Evolutionary conservation across 345 rosid species (phyloP).

Genomic region (Heritiera littoralis): DNA sequence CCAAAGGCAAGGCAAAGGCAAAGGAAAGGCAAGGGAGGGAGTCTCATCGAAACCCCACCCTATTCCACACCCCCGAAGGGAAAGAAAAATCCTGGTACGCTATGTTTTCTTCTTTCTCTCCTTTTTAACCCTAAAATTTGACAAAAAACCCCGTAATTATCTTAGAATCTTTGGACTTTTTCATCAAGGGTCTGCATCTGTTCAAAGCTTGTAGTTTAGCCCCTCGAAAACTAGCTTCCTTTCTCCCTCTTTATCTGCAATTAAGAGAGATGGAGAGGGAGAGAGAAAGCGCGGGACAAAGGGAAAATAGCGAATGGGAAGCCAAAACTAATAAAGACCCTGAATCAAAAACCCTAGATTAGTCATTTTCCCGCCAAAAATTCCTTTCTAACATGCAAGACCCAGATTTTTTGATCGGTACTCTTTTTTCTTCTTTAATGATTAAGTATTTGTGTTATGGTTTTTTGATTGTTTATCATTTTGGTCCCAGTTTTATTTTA

Average conservation of each 20-base stretch:
- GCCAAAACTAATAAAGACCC: not conserved
- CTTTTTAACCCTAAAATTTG: not conserved
- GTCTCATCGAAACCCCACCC: conserved; percentile 14
- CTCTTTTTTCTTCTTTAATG: not conserved
- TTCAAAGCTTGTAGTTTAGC: conserved; percentile 28
- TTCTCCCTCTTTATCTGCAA: conserved; percentile 24
- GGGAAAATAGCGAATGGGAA: not conserved
- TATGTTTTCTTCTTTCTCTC: not conserved
- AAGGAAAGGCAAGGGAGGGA: conserved; percentile 18
- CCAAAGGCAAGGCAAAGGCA: conserved; percentile 6
- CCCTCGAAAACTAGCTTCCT: not conserved
- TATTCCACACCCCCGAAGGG: not conserved
- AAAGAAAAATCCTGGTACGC: not conserved
- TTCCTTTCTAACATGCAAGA: not conserved
- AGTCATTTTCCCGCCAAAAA: conserved; percentile 39
- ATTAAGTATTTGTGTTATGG: not conserved
- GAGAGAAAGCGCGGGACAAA: conserved; percentile 26
- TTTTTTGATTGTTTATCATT: conserved; percentile 17
- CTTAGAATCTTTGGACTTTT: conserved; percentile 12
- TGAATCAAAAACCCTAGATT: conserved; percentile 43
- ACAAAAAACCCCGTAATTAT: not conserved
- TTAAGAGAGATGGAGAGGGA: not conserved
- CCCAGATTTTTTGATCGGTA: conserved; percentile 8
- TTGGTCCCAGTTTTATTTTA: not conserved
- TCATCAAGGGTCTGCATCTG: conserved; percentile 34